Evolutionary conservation across 495 filamentous ascomycete species (phyloP).

Genomic region (Chaetomium tenue): DNA sequence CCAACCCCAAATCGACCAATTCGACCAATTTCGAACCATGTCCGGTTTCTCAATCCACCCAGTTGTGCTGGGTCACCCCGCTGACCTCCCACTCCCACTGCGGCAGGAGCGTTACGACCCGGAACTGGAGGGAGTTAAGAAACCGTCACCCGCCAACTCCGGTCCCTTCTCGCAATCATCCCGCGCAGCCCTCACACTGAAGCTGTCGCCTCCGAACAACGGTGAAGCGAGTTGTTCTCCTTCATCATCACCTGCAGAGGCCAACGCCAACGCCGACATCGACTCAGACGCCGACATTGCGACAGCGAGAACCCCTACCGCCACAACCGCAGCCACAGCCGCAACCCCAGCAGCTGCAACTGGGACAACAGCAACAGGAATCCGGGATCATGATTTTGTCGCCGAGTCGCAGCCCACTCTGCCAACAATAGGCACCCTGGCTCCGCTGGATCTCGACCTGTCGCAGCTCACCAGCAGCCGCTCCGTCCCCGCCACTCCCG

Average conservation of each 20-base stretch:
- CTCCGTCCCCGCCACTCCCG: background rate
- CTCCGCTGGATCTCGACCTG: slow-evolving; percentile 14
- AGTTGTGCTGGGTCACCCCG: slow-evolving; percentile 30
- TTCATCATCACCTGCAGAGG: slow-evolving; percentile 9
- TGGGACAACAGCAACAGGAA: slow-evolving; percentile 1
- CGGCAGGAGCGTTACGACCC: slow-evolving; percentile 15
- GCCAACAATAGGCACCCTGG: slow-evolving; percentile 21
- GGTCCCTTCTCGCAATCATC: slow-evolving; percentile 26
- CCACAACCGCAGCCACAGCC: background rate
- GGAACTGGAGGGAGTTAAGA: slow-evolving; percentile 28
- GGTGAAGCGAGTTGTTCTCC: slow-evolving; percentile 11
- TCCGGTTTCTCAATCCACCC: slow-evolving; percentile 41
- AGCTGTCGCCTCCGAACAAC: slow-evolving; percentile 12
- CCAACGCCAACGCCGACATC: background rate
- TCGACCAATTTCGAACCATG: slow-evolving; percentile 25
- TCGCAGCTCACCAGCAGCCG: background rate
- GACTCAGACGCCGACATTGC: slow-evolving; percentile 5
- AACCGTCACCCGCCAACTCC: slow-evolving; percentile 23
- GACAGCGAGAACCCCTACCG: slow-evolving; percentile 5
- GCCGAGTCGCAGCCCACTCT: slow-evolving; percentile 14
- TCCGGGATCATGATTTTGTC: slow-evolving; percentile 14
- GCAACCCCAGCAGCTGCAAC: background rate
- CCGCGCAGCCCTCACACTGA: slow-evolving; percentile 22
- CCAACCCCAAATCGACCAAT: background rate
- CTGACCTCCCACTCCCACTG: slow-evolving; percentile 21